Conservation (phyloP, 2,329 filamentous ascomycete species). For the Fusarium sp. region DNA sequence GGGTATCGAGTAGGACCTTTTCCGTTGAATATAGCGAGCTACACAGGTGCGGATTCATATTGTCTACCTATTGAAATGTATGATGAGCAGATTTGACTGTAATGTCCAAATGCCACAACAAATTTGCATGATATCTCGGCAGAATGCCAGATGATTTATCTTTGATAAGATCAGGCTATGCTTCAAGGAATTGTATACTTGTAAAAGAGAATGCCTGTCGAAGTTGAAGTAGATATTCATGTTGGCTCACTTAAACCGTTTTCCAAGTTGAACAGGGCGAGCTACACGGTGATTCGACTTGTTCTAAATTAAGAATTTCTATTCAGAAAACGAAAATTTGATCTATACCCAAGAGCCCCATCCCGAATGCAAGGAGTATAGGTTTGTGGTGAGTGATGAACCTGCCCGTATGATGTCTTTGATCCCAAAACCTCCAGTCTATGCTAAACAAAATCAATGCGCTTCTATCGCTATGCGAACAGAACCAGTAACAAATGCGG, state of each 20-base stretch:
- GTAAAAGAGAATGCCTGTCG: not conserved
- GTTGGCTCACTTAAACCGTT: not conserved
- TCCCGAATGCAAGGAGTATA: not conserved
- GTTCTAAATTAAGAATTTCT: conserved; percentile 14
- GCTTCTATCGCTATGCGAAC: conserved; percentile 23
- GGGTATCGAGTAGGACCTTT: not conserved
- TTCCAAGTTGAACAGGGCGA: not conserved
- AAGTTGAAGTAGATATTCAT: not conserved
- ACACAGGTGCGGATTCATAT: not conserved
- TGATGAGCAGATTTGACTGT: not conserved
- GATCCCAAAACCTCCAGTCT: conserved; percentile 18
- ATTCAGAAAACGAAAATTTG: not conserved
- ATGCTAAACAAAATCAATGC: conserved; percentile 33
- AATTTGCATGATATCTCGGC: not conserved
- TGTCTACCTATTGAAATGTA: not conserved
- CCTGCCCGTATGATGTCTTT: conserved; percentile 24
- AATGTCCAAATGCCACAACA: too few relatives aligned
- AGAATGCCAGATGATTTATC: not conserved
- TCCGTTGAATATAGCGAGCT: not conserved
- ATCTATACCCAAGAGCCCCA: conserved; percentile 1
- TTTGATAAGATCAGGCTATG: not conserved
- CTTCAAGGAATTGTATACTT: not conserved
- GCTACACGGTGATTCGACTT: not conserved
- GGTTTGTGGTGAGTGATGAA: conserved; percentile 22
- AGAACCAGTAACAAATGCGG: conserved; percentile 3